Base-by-base conservation (phyloP, 257 asterid genomes). In the Capsicum baccatum region DNA sequence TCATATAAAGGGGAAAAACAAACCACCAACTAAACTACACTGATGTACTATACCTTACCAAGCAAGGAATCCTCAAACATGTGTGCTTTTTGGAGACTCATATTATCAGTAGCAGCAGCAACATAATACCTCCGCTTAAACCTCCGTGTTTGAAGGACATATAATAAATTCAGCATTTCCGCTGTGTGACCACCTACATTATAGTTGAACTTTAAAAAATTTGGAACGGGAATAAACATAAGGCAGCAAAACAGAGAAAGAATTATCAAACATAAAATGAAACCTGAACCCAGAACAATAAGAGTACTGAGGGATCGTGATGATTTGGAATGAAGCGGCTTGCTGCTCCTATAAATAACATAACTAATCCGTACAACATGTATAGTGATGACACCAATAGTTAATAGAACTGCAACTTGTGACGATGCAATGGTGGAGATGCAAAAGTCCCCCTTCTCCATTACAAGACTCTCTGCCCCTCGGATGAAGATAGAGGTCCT, bases 61-160 rank as follows among this genome's bases (percentile, higher is more conserved):
- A 84, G 85, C 92, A 92, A 91, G 39, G 95, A 90, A 79, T 89
- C 92, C 87, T 97, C 99, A 59, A 92, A 85, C 12, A 80, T 87
- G 35, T 87, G 92, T 37, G 99, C 98, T 93, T 97, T 96, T 63
- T 92, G 97, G 78, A 96, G 95, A 84, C 98, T 94, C 99, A 96
- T 94, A 76, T 93, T 93, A 91, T 96, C 99, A 71, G 98, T 94
- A 63, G 97, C 97, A 85, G 99, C 99, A 79, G 97, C 99, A 57
- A 96, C 85, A 84, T 93, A 96, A 84, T 89, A 91, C 76, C 98
- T 92, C 1, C 96, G 94, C 85, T 87, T 87, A 86, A 93, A 92
- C 89, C 88, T 90, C 26, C 91, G 92, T 85, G 89, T 91, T 89
- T 93, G 93, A 87, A 97, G 88, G 79, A 89, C 96, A 63, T 87